Conservation (phyloP, 805 yeast species). For the Yamadazyma philogaea region DNA sequence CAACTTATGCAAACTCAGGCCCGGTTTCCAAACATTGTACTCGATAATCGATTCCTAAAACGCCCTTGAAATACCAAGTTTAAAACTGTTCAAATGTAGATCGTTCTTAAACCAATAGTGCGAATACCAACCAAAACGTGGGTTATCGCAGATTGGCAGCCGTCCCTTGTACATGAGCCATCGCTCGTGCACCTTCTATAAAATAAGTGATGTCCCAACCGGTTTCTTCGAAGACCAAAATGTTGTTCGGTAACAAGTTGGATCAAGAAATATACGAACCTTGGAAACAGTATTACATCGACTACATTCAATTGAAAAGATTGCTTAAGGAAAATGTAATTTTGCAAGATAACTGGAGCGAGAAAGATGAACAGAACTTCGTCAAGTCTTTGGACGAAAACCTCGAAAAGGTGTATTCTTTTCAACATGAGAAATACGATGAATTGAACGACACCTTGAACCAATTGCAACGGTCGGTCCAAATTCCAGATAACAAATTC, state of each 20-base stretch:
- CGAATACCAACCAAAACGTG: neutral
- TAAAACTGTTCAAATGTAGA: too few species aligned
- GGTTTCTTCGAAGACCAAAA: slow-evolving; percentile 23
- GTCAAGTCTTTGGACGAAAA: slow-evolving; percentile 66
- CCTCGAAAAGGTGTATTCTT: slow-evolving; percentile 72
- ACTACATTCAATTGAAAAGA: slow-evolving; percentile 63
- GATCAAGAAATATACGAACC: slow-evolving; percentile 81
- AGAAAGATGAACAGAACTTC: slow-evolving; percentile 67
- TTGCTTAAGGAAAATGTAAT: slow-evolving; percentile 66
- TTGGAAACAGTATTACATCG: slow-evolving; percentile 75
- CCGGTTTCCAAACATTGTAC: too few species aligned
- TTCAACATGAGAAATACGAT: slow-evolving; percentile 65
- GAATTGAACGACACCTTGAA: slow-evolving; percentile 64
- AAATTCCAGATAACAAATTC: slow-evolving; percentile 34
- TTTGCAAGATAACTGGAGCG: slow-evolving; percentile 54
- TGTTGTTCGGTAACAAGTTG: slow-evolving; percentile 86
- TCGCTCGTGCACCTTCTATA: neutral
- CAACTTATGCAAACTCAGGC: too few species aligned
- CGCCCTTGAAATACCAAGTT: neutral
- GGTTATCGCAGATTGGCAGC: neutral
- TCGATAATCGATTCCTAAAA: neutral
- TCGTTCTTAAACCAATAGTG: neutral
- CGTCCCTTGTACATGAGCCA: neutral
- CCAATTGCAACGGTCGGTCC: slow-evolving; percentile 59
- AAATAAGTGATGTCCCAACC: slow-evolving; percentile 3